These are phyloP conservation scores for Cordyceps cateniannulata DNA, from an alignment of 2,329 filamentous ascomycete species.

Conservation along the genomic window DNA sequence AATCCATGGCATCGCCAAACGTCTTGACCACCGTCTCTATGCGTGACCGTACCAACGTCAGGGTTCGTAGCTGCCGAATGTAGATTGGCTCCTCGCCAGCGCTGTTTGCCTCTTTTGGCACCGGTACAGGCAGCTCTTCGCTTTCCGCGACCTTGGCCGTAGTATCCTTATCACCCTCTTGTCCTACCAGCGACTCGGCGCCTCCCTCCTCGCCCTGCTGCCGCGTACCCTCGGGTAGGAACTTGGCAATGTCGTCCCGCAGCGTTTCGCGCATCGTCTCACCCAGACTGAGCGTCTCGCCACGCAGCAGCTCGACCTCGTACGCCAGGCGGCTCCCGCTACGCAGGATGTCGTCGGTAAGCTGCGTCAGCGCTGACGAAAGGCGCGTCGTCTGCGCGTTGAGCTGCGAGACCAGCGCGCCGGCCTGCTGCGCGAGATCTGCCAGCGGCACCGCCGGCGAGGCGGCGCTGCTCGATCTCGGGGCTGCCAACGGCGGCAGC, in stretches of 20 bases:
- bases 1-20: constrained; percentile 94
- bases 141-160: constrained; percentile 13
- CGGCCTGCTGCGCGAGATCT: constrained; percentile 75
- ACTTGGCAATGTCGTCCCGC: constrained; percentile 63
- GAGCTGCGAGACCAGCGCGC: constrained; percentile 78
- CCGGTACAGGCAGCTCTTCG: neutral
- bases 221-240: constrained; percentile 52
- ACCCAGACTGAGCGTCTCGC: constrained; percentile 73
- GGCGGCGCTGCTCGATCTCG: constrained; percentile 24
- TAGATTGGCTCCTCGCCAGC: constrained; percentile 51
- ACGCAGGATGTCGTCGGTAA: constrained; percentile 91
- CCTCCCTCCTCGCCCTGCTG: neutral
- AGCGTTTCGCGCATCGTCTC: constrained; percentile 71
- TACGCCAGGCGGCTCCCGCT: constrained; percentile 86
- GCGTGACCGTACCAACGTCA: constrained; percentile 75
- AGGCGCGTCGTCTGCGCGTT: constrained; percentile 82
- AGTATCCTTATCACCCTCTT: constrained; percentile 10
- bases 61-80: constrained; percentile 72
- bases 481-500: constrained; percentile 58
- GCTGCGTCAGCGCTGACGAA: constrained; percentile 72
- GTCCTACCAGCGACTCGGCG: constrained; percentile 19
- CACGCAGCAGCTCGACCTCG: constrained; percentile 87
- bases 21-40: constrained; percentile 84
- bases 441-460: constrained; percentile 51
- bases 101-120: constrained; percentile 6